Evolutionary conservation across 179 eudicot genomes (phyloP).

Genomic region (Monotropa hypopitys): DNA sequence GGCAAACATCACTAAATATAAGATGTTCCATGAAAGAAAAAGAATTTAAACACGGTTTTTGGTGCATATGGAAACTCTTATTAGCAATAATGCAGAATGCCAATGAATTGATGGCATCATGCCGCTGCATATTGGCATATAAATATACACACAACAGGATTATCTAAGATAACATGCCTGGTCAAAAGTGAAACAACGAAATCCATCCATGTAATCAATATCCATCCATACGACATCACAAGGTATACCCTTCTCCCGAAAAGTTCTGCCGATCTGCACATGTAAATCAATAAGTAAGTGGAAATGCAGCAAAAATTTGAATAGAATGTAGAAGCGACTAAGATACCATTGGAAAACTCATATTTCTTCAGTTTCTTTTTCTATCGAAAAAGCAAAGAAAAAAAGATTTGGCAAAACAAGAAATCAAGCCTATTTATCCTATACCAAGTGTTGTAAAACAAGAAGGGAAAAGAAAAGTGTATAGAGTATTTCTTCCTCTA

Average conservation of each 20-base stretch:
- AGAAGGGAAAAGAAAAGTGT: no score
- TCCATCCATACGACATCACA: conserved; percentile 99
- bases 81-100: neutral
- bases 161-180: conserved; percentile 27
- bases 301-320: neutral
- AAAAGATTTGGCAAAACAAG: neutral
- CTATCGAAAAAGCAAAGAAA: neutral
- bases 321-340: neutral
- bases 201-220: conserved; percentile 97
- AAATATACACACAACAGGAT: neutral
- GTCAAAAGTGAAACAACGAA: conserved; percentile 94
- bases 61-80: neutral
- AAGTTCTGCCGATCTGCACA: conserved; percentile 77
- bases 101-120: neutral
- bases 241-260: conserved; percentile 76
- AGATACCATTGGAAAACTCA: neutral
- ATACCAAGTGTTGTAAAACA: no score
- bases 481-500: no score
- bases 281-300: neutral
- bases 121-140: neutral
- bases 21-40: neutral
- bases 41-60: neutral
- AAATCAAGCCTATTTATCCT: neutral
- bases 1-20: neutral
- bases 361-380: neutral